Evolutionary conservation across 257 asterid species (phyloP).

Genomic region (Jasminum sambac): DNA sequence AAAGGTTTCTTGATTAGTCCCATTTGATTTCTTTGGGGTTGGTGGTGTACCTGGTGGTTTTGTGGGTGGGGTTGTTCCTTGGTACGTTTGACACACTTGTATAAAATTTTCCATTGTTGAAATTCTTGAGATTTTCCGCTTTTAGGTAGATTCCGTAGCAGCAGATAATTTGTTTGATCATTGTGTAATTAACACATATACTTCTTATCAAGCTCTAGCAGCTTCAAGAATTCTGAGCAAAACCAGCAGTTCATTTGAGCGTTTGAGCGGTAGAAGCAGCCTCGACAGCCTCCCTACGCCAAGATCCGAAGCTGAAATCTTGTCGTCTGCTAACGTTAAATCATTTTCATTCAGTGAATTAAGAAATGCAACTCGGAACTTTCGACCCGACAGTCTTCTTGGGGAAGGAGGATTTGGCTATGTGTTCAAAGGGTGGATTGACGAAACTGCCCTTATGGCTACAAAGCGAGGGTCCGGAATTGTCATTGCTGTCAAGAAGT

Average conservation of each 20-base stretch:
- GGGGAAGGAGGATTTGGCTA: slow-evolving; percentile 82
- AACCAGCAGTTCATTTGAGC: slow-evolving; percentile 34
- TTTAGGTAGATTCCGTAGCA: neutral
- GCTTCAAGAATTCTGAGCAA: slow-evolving; percentile 38
- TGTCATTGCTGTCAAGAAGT: slow-evolving; percentile 74
- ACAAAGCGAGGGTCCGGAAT: slow-evolving; percentile 58
- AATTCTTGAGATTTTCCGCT: neutral
- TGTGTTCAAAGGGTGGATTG: slow-evolving; percentile 69
- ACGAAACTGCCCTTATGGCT: slow-evolving; percentile 50
- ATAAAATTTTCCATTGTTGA: no score
- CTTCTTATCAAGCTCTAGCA: slow-evolving; percentile 31
- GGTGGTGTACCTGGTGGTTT: no score
- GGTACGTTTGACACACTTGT: no score
- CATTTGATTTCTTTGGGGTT: no score
- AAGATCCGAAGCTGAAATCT: slow-evolving; percentile 53
- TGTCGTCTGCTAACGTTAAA: slow-evolving; percentile 56
- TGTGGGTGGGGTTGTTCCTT: no score
- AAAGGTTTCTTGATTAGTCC: no score
- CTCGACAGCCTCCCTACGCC: slow-evolving; percentile 51
- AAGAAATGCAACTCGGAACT: slow-evolving; percentile 66
- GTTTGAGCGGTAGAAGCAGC: slow-evolving; percentile 40
- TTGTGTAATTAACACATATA: neutral
- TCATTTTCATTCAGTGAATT: slow-evolving; percentile 59
- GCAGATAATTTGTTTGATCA: neutral
- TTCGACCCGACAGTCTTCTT: slow-evolving; percentile 62